Base-by-base conservation (phyloP, 2,329 filamentous ascomycete genomes). In the Penicillium hesseltinei region DNA sequence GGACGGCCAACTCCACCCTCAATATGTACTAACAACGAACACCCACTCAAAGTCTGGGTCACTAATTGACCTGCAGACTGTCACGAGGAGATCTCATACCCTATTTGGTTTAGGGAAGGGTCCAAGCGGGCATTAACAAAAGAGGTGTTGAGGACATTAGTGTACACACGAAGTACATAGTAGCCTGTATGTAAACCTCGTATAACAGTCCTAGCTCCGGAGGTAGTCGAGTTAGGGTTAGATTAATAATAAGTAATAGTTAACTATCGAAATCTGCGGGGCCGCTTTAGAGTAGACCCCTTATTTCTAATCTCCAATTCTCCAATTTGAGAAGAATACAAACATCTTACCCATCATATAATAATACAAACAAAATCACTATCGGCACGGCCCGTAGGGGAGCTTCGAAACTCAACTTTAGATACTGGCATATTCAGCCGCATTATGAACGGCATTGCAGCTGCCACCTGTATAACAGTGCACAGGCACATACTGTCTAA, bases 371-470 rank as follows among this genome's bases (percentile, higher is more conserved):
- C 21, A 25, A 25, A 49, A 19, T 33, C 11, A 9, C 23, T 25
- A 38, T 27, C 46, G 55, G 50, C 39, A 58, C 56, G 53, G 50
- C 33, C 59, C 57, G 54, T 21, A 13, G 21, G 47, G 36, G 21
- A 43, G 19, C 57, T 45, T 19, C 38, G 21, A 45, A 56, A 49
- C 27, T 38, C 43, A 44, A 35, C 48, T 19, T 33, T 23, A 48
- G 38, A 27, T 40, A 38, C 25, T 46, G 11, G 13, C 25, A 40
- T 23, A 21, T n/a, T 33, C 33, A 23, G 55, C 49, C 53, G 31
- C 36, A 23, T 56, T 49, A 51, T 50, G 43, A 62, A 49, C 46
- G 49, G 43, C 57, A 56, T 51, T 57, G 57, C 59, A 62, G 54
- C 42, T 57, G 54, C 44, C 54, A 63, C 33, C 43, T 44, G 47